These are phyloP conservation scores for Leucosporidium creatinivorum DNA, from an alignment of 768 basidiomycete genomes.

Conservation along the genomic window DNA sequence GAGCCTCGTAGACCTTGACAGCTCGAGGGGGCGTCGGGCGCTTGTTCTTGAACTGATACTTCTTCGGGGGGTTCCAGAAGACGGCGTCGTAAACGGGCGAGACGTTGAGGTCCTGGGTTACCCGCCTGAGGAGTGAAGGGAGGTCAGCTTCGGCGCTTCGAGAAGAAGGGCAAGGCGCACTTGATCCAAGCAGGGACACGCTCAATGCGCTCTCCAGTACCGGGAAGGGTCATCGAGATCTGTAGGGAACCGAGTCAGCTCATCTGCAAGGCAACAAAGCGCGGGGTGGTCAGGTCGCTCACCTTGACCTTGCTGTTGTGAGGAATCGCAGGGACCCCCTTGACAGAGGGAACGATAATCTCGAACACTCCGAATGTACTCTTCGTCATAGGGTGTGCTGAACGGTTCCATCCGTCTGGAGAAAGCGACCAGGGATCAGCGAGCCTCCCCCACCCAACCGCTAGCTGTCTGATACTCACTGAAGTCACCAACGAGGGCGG, in stretches of 20 bases:
- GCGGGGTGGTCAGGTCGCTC: slow-evolving; percentile 20
- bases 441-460: background rate
- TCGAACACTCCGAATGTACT: slow-evolving; percentile 85
- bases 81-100: slow-evolving; percentile 91
- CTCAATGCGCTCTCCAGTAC: slow-evolving; percentile 67
- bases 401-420: slow-evolving; percentile 78
- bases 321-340: slow-evolving; percentile 72
- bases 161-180: slow-evolving; percentile 9
- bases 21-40: slow-evolving; percentile 60
- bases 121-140: slow-evolving; percentile 48
- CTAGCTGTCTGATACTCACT: slow-evolving; percentile 55
- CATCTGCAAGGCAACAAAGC: background rate
- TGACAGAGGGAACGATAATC: slow-evolving; percentile 61
- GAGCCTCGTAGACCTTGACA: slow-evolving; percentile 88
- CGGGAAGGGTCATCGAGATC: slow-evolving; percentile 85
- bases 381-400: slow-evolving; percentile 76
- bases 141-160: background rate
- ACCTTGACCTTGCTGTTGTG: slow-evolving; percentile 96
- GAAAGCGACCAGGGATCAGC: background rate
- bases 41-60: slow-evolving; percentile 66
- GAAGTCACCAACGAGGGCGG: slow-evolving; percentile 87
- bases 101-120: slow-evolving; percentile 82
- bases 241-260: slow-evolving; percentile 38
- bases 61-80: slow-evolving; percentile 91
- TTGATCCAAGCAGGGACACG: slow-evolving; percentile 88